Conservation (phyloP, 1,284 basidiomycete species). For the Apiotrichum domesticum region DNA sequence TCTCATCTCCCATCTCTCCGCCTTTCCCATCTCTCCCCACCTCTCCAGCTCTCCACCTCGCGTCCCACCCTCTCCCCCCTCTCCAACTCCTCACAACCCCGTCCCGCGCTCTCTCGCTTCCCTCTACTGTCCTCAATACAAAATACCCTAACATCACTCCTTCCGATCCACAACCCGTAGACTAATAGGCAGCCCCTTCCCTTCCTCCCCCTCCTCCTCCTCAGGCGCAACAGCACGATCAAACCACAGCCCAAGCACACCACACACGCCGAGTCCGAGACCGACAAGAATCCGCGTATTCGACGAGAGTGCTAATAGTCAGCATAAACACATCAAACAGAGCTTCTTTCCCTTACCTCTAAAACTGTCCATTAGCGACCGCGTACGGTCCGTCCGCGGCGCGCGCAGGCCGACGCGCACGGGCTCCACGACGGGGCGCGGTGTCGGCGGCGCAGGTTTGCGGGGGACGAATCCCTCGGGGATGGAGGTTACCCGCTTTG, state of each 20-base stretch:
- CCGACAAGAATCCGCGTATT: constrained; percentile 12
- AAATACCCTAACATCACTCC: background rate
- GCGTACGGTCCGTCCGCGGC: constrained; percentile 4
- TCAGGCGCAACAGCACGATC: constrained; percentile 1
- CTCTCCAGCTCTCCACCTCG: too few species aligned
- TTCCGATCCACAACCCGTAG: background rate
- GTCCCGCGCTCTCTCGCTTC: too few species aligned
- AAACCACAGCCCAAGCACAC: background rate
- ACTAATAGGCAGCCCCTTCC: background rate
- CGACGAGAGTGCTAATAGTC: constrained; percentile 7
- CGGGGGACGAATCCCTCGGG: background rate
- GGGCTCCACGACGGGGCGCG: too few species aligned
- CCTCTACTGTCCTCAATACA: too few species aligned
- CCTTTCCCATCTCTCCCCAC: too few species aligned
- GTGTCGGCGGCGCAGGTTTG: too few species aligned
- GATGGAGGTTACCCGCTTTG: too few species aligned
- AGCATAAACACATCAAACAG: background rate
- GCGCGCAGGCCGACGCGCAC: background rate
- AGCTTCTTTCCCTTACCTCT: background rate
- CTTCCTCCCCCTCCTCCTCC: background rate
- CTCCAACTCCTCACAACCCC: too few species aligned
- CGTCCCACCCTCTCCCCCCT: too few species aligned
- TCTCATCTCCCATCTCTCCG: too few species aligned
- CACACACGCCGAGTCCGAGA: constrained; percentile 2
- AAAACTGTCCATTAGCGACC: constrained; percentile 8